Base-by-base conservation (phyloP, 106 monocot species). In the Allium sativum region DNA sequence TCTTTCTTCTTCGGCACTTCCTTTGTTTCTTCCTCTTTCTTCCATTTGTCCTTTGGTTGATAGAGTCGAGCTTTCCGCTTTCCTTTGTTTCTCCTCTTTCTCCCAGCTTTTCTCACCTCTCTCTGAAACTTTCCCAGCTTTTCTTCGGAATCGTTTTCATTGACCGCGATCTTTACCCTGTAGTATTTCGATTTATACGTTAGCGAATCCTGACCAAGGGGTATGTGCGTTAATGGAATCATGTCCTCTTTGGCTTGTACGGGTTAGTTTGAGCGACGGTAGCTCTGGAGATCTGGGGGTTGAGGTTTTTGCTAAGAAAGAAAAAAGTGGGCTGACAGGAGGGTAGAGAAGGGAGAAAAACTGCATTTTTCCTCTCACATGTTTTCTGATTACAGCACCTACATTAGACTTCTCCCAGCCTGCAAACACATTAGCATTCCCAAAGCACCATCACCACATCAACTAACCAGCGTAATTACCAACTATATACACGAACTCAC, bases 61-160 rank as follows among this genome's bases (percentile, higher is more conserved):
- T 50, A 50, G 15, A 1, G 48, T 50, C 48, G n/a, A n/a, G n/a
- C n/a, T n/a, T n/a, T n/a, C n/a, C n/a, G n/a, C n/a, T n/a, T n/a
- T n/a, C n/a, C n/a, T n/a, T n/a, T n/a, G n/a, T n/a, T n/a, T n/a
- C n/a, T n/a, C n/a, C n/a, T n/a, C n/a, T n/a, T n/a, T n/a, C n/a
- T 58, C 20, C 87, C 87, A 15, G 73, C 70, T 44, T 62, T 78
- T 44, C 48, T 45, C 17, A 86, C 82, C 56, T 72, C 75, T 10
- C 78, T 58, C 47, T 57, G 54, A 50, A 86, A 86, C 66, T 72
- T 47, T 61, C 76, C 10, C 44, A 86, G 69, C 52, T 45, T 57
- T 50, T 87, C 82, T 58, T 68, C 71, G 20, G 74, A n/a, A 56
- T 81, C 82, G 15, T 77, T 65, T 54, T 81, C 85, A n/a, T 53